Evolutionary conservation across 2,329 filamentous ascomycete genomes (phyloP), one percentile per base, ranked within the genome.

Genomic region (Byssothecium circinans): DNA sequence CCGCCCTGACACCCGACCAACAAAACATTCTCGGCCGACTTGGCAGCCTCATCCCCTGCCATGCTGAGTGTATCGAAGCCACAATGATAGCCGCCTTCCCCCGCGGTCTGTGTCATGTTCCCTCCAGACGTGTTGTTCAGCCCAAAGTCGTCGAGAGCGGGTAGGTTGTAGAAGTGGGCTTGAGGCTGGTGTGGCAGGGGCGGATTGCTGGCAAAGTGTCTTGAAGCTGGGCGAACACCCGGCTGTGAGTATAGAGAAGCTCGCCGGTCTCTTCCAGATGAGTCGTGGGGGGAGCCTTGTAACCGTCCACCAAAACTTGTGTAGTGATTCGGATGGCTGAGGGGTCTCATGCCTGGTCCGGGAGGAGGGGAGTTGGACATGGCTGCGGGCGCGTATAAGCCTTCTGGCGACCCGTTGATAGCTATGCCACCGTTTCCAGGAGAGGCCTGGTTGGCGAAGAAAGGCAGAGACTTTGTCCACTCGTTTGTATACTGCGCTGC

Each of bases 1-100:
- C 86, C 86, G 34, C 89, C 89, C 65, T 95, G 87, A 57, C 85
- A 90, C 1, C 91, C 91, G 8, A 89, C 81, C 4, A 96, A 71
- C 36, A 91, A 75, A 20, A 88, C 83, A 67, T 87, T 86, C 61
- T 88, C 81, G 44, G 74, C 64, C 11, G 63, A 59, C 22, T 60
- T 68, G 11, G 74, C 69, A 1, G 71, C 68, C 19, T 77, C 76
- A 45, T 75, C 68, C 6, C 75, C 74, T 2, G 74, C 69, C 53
- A 69, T 72, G 27, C 73, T 68, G 35, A 95, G 76, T 2, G 78
- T 84, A 67, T 96, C 91, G 60, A 95, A 91, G 5, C 87, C 85
- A 65, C 89, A 94, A 66, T 87, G 89, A 57, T 88, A 90, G 7
- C 88, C 89, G 36, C 81, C 81, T 30, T 86, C 83, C 2, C 85